Percentiles rank a stretch among this genome's conserved stretches.
Conservation (phyloP, 1,139 yeast genomes). For the Suhomyces kunorum region DNA sequence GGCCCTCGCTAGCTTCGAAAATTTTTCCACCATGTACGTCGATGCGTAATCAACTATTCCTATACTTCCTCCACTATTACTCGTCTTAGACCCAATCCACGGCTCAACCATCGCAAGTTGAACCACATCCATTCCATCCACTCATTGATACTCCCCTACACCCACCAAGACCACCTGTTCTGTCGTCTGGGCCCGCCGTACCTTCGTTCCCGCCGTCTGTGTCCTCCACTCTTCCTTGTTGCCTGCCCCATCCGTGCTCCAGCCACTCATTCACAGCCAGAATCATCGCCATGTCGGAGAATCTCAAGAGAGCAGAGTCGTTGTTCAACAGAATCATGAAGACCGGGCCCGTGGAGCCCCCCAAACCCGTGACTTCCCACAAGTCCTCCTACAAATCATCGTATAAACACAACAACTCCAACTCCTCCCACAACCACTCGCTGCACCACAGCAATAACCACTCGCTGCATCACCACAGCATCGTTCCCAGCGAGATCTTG, state of each 20-base stretch:
- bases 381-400: slow-evolving; percentile 6
- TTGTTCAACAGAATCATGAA: slow-evolving; percentile 52
- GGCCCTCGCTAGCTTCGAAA: slow-evolving; percentile 4
- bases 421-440: slow-evolving; percentile 8
- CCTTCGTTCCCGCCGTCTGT: not conserved
- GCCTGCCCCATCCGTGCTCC: not conserved
- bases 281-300: slow-evolving; percentile 42
- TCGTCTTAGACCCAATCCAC: not conserved
- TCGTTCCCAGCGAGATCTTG: slow-evolving; percentile 21
- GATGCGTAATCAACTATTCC: slow-evolving; percentile 6
- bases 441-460: slow-evolving; percentile 10
- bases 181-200: not conserved
- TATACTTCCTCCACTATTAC: not conserved
- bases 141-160: not conserved
- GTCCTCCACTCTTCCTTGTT: not conserved
- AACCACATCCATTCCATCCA: not conserved
- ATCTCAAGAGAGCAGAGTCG: slow-evolving; percentile 52
- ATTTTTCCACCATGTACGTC: slow-evolving; percentile 11
- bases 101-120: not conserved
- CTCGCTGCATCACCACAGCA: slow-evolving; percentile 7
- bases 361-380: slow-evolving; percentile 1
- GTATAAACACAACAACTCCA: slow-evolving; percentile 7
- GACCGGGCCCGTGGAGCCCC: slow-evolving; percentile 19
- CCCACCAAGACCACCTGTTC: not conserved
- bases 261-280: not conserved